These are phyloP conservation scores for Yarrowia alimentaria DNA, from an alignment of 805 yeast genomes.

Conservation along the genomic window DNA sequence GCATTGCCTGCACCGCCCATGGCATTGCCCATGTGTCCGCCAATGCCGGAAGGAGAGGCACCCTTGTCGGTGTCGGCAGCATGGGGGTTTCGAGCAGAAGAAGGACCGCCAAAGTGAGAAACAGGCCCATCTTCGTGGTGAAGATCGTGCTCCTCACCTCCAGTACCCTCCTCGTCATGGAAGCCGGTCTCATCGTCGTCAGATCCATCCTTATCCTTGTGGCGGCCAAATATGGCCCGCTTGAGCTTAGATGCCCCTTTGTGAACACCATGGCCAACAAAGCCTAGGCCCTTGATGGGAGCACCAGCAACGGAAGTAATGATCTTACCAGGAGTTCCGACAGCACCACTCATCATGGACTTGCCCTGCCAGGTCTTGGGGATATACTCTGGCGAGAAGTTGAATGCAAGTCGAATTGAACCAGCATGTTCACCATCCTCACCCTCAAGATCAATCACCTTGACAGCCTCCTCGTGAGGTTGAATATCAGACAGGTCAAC, in stretches of 20 bases:
- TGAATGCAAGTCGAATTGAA: slow-evolving; percentile 53
- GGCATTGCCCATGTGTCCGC: slow-evolving; percentile 30
- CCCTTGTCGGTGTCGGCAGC: slow-evolving; percentile 20
- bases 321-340: slow-evolving; percentile 42
- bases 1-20: slow-evolving; percentile 47
- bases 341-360: slow-evolving; percentile 32
- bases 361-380: slow-evolving; percentile 33
- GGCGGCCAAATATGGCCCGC: slow-evolving; percentile 35
- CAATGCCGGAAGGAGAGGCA: not conserved
- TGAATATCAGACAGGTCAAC: slow-evolving; percentile 60
- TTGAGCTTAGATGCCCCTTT: slow-evolving; percentile 31
- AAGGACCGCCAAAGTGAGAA: slow-evolving; percentile 21
- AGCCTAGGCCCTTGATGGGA: slow-evolving; percentile 52
- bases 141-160: slow-evolving; percentile 15
- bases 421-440: slow-evolving; percentile 53
- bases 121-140: slow-evolving; percentile 3
- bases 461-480: slow-evolving; percentile 53
- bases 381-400: slow-evolving; percentile 71
- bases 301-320: slow-evolving; percentile 51
- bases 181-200: not conserved
- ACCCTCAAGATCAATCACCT: slow-evolving; percentile 51
- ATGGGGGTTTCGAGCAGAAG: slow-evolving; percentile 24
- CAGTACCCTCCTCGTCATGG: not conserved
- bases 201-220: slow-evolving; percentile 6
- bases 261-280: slow-evolving; percentile 46